Conservation (phyloP, 1,284 basidiomycete species). For the Apiotrichum sp. region DNA sequence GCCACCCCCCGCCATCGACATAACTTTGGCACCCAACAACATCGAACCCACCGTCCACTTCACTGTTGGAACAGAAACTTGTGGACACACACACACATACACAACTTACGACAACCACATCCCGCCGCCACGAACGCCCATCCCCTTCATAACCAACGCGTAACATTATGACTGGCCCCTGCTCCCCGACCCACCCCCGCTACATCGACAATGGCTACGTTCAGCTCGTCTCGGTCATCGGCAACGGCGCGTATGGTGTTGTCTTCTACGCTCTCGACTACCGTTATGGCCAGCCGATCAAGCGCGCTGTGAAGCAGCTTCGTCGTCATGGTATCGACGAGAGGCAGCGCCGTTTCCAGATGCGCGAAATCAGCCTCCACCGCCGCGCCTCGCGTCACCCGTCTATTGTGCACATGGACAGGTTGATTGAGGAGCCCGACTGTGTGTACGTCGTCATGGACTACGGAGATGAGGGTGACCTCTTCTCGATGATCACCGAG, state of each 20-base stretch:
- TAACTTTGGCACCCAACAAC: not conserved
- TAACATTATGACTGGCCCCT: constrained; percentile 10
- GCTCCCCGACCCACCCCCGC: constrained; percentile 21
- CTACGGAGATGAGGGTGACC: constrained; percentile 77
- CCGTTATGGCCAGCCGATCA: constrained; percentile 50
- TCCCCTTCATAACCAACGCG: not conserved
- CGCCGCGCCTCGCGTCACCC: constrained; percentile 60
- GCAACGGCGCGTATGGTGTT: constrained; percentile 91
- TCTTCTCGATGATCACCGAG: constrained; percentile 71
- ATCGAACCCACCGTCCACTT: no score
- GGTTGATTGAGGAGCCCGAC: constrained; percentile 65
- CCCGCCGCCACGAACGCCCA: no score
- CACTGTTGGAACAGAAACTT: no score
- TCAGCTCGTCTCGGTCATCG: constrained; percentile 83
- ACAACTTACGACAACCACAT: no score
- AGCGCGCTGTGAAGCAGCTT: constrained; percentile 85
- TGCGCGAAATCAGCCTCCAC: constrained; percentile 62
- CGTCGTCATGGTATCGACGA: constrained; percentile 55
- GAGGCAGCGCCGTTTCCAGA: constrained; percentile 74
- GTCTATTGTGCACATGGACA: constrained; percentile 82
- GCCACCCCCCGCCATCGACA: no score
- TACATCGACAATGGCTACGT: constrained; percentile 69
- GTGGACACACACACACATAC: no score
- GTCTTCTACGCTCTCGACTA: constrained; percentile 79
- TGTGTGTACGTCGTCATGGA: constrained; percentile 60